These are phyloP conservation scores for Claviceps africana DNA, from an alignment of 2,329 filamentous ascomycete genomes.

Conservation along the genomic window DNA sequence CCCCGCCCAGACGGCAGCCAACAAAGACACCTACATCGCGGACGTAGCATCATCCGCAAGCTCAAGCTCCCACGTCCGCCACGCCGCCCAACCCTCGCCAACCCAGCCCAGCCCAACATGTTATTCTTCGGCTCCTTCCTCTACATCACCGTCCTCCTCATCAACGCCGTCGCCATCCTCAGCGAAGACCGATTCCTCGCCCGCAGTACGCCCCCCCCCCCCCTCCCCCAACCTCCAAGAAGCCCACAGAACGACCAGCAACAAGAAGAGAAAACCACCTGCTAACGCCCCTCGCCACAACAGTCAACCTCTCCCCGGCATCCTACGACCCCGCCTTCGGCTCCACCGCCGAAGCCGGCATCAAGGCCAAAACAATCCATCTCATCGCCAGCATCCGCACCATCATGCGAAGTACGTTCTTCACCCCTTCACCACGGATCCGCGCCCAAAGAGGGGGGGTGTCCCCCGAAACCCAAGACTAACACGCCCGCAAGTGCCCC, in stretches of 20 bases:
- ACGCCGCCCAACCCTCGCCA: neutral
- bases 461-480: neutral
- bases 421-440: too few relatives aligned
- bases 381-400: slow-evolving; percentile 82
- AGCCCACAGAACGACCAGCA: too few relatives aligned
- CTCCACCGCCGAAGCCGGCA: slow-evolving; percentile 54
- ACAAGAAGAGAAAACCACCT: neutral
- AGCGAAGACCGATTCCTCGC: slow-evolving; percentile 88
- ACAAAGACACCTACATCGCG: neutral
- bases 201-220: slow-evolving; percentile 32
- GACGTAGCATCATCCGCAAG: neutral
- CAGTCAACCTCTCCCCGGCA: slow-evolving; percentile 61
- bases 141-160: slow-evolving; percentile 69
- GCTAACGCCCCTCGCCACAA: neutral
- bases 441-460: too few relatives aligned
- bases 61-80: neutral
- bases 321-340: slow-evolving; percentile 68
- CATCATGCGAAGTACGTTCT: slow-evolving; percentile 65
- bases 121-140: slow-evolving; percentile 59
- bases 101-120: slow-evolving; percentile 29
- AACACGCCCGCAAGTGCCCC: slow-evolving; percentile 52
- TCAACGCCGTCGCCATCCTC: slow-evolving; percentile 86
- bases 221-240: neutral
- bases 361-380: slow-evolving; percentile 79
- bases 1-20: slow-evolving; percentile 10